phyloP scores from a whole-genome alignment of 208 protist species.

The Strigomonas culicis region DNA sequence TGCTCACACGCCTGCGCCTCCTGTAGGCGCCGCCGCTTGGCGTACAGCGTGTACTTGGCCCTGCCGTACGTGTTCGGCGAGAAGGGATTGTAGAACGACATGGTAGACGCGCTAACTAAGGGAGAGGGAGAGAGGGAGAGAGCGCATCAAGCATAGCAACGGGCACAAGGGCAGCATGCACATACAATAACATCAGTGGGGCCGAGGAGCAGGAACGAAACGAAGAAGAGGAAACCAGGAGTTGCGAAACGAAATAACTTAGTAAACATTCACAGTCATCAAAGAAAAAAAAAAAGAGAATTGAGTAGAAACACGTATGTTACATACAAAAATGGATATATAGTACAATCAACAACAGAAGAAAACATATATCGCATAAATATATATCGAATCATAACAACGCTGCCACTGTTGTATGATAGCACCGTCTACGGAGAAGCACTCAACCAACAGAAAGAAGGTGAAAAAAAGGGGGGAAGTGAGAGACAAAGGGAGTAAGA shows the following conservation, averaged over 20 bases:
- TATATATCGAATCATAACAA: background rate
- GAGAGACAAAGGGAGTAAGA: conserved; percentile 10
- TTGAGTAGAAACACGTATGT: background rate
- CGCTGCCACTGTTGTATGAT: background rate
- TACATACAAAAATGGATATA: background rate
- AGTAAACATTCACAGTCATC: conserved; percentile 4
- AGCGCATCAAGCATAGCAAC: conserved; percentile 14
- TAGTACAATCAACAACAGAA: background rate
- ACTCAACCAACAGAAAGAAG: background rate
- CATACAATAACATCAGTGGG: background rate
- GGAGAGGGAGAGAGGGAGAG: conserved; percentile 13
- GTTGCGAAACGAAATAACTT: conserved; percentile 10
- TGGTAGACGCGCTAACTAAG: conserved; percentile 1
- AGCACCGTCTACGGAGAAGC: background rate
- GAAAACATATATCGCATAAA: conserved; percentile 13
- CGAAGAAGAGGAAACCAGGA: background rate
- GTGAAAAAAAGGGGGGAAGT: background rate
- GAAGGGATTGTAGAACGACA: conserved; percentile 45
- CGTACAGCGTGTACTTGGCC: conserved; percentile 36
- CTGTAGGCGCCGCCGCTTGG: conserved; percentile 21
- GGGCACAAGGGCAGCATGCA: background rate
- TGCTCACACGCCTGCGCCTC: conserved; percentile 10
- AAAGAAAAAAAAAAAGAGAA: conserved; percentile 8
- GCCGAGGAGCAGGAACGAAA: background rate
- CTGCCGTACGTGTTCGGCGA: conserved; percentile 51